Evolutionary conservation across 345 rosid genomes (phyloP).

Genomic region (Schrenkiella parvula): DNA sequence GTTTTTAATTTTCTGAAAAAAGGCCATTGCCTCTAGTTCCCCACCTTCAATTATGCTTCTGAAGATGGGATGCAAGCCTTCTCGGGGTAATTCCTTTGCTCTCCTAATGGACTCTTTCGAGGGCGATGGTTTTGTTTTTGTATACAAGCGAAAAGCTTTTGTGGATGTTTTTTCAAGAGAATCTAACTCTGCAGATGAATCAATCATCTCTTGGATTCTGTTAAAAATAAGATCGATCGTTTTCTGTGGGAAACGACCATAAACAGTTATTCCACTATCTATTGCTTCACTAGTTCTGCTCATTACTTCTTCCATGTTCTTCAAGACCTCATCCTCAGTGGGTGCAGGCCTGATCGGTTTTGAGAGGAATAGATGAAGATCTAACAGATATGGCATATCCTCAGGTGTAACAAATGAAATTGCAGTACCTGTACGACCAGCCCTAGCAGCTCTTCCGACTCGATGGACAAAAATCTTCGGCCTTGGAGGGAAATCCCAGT

Average conservation of each 20-base stretch:
- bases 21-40: constrained; percentile 85
- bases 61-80: constrained; percentile 88
- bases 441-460: constrained; percentile 94
- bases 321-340: constrained; percentile 84
- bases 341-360: constrained; percentile 87
- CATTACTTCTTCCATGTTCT: constrained; percentile 72
- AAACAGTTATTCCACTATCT: constrained; percentile 81
- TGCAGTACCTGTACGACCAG: constrained; percentile 91
- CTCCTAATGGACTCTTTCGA: constrained; percentile 89
- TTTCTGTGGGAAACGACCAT: constrained; percentile 89
- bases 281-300: constrained; percentile 63
- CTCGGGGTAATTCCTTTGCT: constrained; percentile 73
- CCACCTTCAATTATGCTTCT: constrained; percentile 73
- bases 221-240: constrained; percentile 83
- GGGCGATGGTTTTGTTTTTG: constrained; percentile 80
- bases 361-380: constrained; percentile 93
- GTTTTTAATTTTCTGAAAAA: constrained; percentile 76
- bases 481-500: constrained; percentile 96
- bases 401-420: constrained; percentile 86
- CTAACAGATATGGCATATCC: constrained; percentile 83
- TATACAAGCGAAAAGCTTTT: constrained; percentile 87
- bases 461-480: constrained; percentile 96
- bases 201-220: constrained; percentile 58
- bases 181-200: constrained; percentile 75
- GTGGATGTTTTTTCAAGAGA: constrained; percentile 65